Evolutionary conservation across 2,329 filamentous ascomycete species (phyloP).

Genomic region (Fusarium poae): DNA sequence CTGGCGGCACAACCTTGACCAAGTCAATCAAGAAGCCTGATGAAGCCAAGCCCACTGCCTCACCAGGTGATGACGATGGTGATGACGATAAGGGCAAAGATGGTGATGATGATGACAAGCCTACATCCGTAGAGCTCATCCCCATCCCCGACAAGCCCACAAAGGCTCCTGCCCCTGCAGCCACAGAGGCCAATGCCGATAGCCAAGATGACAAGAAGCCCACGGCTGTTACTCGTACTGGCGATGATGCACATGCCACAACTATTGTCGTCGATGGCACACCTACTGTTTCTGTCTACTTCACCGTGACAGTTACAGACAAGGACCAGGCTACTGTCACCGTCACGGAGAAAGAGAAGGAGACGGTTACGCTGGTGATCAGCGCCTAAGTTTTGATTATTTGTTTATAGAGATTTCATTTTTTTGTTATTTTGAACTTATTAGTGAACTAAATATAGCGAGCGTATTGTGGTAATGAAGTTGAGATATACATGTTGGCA

Average conservation of each 20-base stretch:
- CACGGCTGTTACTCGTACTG: slow-evolving; percentile 20
- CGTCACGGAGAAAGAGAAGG: slow-evolving; percentile 51
- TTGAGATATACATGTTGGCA: slow-evolving; percentile 22
- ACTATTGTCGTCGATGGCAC: slow-evolving; percentile 50
- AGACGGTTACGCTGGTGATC: slow-evolving; percentile 53
- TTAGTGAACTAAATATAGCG: neutral
- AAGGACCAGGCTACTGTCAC: slow-evolving; percentile 51
- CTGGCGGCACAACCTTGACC: slow-evolving; percentile 43
- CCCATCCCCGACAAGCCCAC: slow-evolving; percentile 46
- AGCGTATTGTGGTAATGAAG: slow-evolving; percentile 42
- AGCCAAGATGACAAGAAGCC: slow-evolving; percentile 28
- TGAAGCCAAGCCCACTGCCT: slow-evolving; percentile 26
- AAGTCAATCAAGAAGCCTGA: slow-evolving; percentile 48
- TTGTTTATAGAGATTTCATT: neutral
- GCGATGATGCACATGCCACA: slow-evolving; percentile 34
- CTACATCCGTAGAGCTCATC: slow-evolving; percentile 48
- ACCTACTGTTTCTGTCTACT: slow-evolving; percentile 54
- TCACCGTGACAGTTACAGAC: slow-evolving; percentile 56
- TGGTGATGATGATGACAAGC: slow-evolving; percentile 17
- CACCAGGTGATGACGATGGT: slow-evolving; percentile 10
- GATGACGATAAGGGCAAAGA: slow-evolving; percentile 8
- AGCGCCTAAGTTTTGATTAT: slow-evolving; percentile 38
- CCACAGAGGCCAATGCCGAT: slow-evolving; percentile 31
- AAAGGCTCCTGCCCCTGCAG: slow-evolving; percentile 24
- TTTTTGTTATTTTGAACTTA: neutral